phyloP scores from a whole-genome alignment of 495 filamentous ascomycete species.

The Friedmanniomyces simplex region DNA sequence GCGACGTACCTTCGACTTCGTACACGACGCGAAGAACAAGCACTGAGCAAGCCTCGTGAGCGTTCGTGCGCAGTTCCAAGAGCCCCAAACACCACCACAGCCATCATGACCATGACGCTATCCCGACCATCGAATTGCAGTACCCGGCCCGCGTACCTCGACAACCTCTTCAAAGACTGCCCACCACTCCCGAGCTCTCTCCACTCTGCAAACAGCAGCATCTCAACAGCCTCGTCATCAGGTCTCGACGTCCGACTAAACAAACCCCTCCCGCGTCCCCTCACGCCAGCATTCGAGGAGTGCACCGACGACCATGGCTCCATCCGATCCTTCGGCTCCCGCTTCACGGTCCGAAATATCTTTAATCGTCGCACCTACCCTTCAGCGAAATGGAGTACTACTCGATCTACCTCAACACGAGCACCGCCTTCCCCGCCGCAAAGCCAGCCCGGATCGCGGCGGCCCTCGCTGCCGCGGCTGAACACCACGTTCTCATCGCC shows the following conservation, averaged over 20 bases:
- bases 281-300: conserved; percentile 13
- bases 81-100: too few relatives aligned
- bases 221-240: neutral
- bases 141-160: conserved; percentile 12
- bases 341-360: conserved; percentile 5
- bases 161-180: conserved; percentile 12
- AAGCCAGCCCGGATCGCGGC: neutral
- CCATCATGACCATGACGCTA: conserved; percentile 8
- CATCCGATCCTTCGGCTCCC: conserved; percentile 6
- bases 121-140: conserved; percentile 7
- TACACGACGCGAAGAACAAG: too few relatives aligned
- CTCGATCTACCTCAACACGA: neutral
- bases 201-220: conserved; percentile 13
- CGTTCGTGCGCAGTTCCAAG: too few relatives aligned
- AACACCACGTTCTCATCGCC: conserved; percentile 7
- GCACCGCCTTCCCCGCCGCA: neutral
- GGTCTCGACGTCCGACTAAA: neutral
- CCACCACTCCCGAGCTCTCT: neutral
- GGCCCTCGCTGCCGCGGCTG: conserved; percentile 12
- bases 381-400: conserved; percentile 2
- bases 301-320: conserved; percentile 1
- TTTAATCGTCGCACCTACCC: conserved; percentile 17
- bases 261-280: neutral
- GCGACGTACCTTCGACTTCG: too few relatives aligned
- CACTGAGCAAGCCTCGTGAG: too few relatives aligned